Conservation (phyloP, 192 early-diverging fungal species). For the Rhizophlyctis rosea region DNA sequence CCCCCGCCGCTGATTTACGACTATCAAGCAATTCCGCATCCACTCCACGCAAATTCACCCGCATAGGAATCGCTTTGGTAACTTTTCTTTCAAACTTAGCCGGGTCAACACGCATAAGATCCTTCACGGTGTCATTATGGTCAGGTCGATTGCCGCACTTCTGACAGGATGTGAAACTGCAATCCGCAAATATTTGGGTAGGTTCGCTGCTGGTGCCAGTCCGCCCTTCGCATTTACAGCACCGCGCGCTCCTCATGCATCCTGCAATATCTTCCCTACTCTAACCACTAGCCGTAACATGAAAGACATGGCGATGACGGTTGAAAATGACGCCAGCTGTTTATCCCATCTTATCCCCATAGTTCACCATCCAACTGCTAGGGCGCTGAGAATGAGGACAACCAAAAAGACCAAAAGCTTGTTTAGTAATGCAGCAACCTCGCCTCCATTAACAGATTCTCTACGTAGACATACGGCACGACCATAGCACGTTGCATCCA, state of each 20-base stretch:
- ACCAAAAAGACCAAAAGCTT: too few species aligned
- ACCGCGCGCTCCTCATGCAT: conserved; percentile 45
- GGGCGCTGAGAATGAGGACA: too few species aligned
- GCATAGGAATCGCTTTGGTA: conserved; percentile 34
- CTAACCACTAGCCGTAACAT: conserved; percentile 22
- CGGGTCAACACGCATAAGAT: conserved; percentile 11
- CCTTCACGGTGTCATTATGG: conserved; percentile 26
- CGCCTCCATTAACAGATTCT: too few species aligned
- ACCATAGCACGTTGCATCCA: too few species aligned
- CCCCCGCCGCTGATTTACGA: background rate
- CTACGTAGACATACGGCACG: too few species aligned
- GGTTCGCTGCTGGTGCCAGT: conserved; percentile 8
- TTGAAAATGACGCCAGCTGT: too few species aligned
- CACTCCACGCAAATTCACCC: conserved; percentile 28
- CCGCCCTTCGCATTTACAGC: conserved; percentile 44
- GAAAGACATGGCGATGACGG: background rate
- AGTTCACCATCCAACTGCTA: too few species aligned
- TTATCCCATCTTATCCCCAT: too few species aligned
- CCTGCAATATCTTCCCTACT: too few species aligned
- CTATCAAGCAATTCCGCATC: conserved; percentile 14
- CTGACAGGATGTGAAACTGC: conserved; percentile 33
- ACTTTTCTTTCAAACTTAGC: conserved; percentile 26
- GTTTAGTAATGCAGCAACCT: too few species aligned
- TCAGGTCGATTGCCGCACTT: conserved; percentile 41
- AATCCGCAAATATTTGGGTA: conserved; percentile 33